These are phyloP conservation scores for Eudorina sp. DNA, from an alignment of 139 green algal species.

Conservation along the genomic window DNA sequence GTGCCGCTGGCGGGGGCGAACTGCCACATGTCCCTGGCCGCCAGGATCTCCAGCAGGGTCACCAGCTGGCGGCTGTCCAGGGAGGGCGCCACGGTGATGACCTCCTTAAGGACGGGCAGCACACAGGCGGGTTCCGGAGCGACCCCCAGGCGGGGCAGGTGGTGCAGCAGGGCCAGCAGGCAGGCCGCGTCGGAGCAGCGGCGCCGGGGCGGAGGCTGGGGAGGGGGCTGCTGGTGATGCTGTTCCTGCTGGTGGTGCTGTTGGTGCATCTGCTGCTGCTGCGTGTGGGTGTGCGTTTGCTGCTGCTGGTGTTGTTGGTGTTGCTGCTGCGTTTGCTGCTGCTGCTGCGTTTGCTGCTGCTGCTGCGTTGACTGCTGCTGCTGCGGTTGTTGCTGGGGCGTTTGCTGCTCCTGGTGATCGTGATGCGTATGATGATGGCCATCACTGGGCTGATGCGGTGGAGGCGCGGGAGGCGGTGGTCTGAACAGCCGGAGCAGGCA, in stretches of 20 bases:
- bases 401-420: too few species aligned
- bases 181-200: background rate
- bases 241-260: too few species aligned
- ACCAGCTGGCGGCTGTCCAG: background rate
- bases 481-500: background rate
- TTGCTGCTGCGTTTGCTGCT: background rate
- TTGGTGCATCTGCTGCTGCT: too few species aligned
- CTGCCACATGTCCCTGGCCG: conserved; percentile 14
- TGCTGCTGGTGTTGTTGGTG: background rate
- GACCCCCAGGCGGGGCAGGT: background rate
- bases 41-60: conserved; percentile 14
- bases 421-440: too few species aligned
- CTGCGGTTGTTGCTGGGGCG: too few species aligned
- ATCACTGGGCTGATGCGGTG: too few species aligned
- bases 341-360: too few species aligned
- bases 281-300: background rate
- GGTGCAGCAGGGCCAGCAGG: background rate
- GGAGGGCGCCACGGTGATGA: background rate
- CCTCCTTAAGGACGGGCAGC: background rate
- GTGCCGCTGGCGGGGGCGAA: conserved; percentile 27
- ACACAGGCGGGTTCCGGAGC: background rate
- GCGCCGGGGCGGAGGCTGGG: background rate
- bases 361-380: too few species aligned
- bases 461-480: too few species aligned
- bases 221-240: too few species aligned